Conservation (phyloP, 2,329 filamentous ascomycete species). For the Xylariaceae sp. region DNA sequence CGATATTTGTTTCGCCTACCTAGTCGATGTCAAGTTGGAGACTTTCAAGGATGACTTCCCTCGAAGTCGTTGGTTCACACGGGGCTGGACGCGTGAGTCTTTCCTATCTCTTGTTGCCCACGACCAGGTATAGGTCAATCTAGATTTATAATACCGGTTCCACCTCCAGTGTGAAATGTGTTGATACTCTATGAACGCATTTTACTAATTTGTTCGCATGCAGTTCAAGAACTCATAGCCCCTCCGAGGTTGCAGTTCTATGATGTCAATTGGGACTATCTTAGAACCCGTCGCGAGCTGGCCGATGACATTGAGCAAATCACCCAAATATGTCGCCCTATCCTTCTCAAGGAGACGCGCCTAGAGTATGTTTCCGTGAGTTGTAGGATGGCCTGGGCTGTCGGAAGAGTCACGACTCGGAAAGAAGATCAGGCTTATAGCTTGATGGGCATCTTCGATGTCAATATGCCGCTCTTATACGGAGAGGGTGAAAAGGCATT, state of each 20-base stretch:
- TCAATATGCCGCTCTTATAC: slow-evolving; percentile 14
- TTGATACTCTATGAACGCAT: background rate
- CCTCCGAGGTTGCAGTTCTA: slow-evolving; percentile 1
- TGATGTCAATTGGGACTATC: slow-evolving; percentile 1
- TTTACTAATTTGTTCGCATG: background rate
- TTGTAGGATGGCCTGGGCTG: slow-evolving; percentile 7
- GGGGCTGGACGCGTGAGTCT: slow-evolving; percentile 10
- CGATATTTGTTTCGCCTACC: background rate
- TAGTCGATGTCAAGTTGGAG: background rate
- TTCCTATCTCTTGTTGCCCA: background rate
- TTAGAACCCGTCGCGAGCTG: background rate
- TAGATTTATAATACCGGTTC: background rate
- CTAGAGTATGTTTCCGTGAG: background rate
- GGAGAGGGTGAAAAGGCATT: slow-evolving; percentile 11
- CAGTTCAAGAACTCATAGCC: slow-evolving; percentile 10
- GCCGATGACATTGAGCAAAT: background rate
- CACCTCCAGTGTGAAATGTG: too few species aligned
- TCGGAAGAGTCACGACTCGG: slow-evolving; percentile 2
- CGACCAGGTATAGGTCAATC: background rate
- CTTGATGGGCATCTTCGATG: slow-evolving; percentile 9
- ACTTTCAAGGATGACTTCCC: background rate
- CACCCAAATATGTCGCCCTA: background rate
- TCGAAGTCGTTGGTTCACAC: slow-evolving; percentile 7
- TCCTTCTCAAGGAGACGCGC: background rate
- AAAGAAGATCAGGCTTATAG: slow-evolving; percentile 11